Evolutionary conservation across 139 green algal species (phyloP), one percentile per base, ranked within the genome.

Genomic region (Asterochloris sp.): DNA sequence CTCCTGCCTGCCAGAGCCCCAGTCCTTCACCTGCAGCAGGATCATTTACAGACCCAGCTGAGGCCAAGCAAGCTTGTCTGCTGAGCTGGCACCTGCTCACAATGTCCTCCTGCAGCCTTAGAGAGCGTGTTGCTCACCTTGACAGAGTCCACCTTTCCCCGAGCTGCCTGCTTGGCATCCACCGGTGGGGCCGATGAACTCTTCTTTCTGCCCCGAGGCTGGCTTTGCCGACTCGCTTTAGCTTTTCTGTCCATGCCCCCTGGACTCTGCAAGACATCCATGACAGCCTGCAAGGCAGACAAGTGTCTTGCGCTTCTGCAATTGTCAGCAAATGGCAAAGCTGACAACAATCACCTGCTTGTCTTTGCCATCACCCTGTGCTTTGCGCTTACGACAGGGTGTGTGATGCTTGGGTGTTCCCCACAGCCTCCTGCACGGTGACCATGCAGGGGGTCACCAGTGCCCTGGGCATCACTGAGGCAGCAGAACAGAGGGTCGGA

Each of bases 81-180:
- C 63, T 12, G 21, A 13, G 21, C 21, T 71, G 19, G 21, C 21
- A 71, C 4, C 21, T 24, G 17, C 19, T 71, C 66, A 71, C 21
- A 21, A 71, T 71, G 66, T 71, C 17, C 21, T 21, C 66, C 21
- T 21, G 17, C 1, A 71, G 17, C 19, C 21, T 71, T 10, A 71
- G 21, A 24, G 66, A 26, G 66, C 66, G 2, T 26, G 21, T 71
- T 71, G 19, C 17, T 71, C 66, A 80, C 76, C 76, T 69, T 80
- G 12, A 80, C 76, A 69, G 67, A 80, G 12, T 80, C 76, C 68
- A 80, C 60, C 26, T 80, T 80, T 61, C 76, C 76, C 24, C 68
- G 67, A n/a, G 76, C 67, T 27, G 76, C 60, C 21, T 80, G 76
- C 23, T 80, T 29, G 76, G 67, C 76, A 27, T 62, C 60, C 4